These are phyloP conservation scores for Aegilops speltoides DNA, from an alignment of 176 grass and related monocot genomes.

Conservation along the genomic window DNA sequence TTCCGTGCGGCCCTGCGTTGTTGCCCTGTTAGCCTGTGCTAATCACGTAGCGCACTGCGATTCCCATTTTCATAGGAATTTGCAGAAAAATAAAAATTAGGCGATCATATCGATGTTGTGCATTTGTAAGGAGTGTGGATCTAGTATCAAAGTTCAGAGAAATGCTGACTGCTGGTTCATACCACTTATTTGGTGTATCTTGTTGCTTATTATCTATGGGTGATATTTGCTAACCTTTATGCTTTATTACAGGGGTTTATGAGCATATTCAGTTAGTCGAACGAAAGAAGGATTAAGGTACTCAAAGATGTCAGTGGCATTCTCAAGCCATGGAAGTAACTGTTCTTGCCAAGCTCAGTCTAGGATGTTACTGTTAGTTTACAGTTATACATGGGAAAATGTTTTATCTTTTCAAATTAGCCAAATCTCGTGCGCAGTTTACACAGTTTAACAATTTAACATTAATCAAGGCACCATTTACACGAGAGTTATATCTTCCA, in stretches of 20 bases:
- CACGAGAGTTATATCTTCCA: neutral
- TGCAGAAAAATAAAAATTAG: too few species aligned
- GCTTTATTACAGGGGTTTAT: conserved; percentile 49
- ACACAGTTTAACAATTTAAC: neutral
- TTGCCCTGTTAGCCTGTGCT: too few species aligned
- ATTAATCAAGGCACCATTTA: neutral
- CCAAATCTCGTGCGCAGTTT: too few species aligned
- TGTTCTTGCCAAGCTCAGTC: neutral
- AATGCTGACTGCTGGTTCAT: neutral
- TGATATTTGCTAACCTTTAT: neutral
- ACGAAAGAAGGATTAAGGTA: conserved; percentile 47
- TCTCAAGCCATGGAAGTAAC: conserved; percentile 71
- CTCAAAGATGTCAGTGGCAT: conserved; percentile 75
- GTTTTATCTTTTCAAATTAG: too few species aligned
- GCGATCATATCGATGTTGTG: too few species aligned
- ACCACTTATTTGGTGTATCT: neutral
- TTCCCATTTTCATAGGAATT: too few species aligned
- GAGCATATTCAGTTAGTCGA: conserved; percentile 35
- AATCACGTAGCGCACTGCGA: too few species aligned
- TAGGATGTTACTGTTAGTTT: too few species aligned
- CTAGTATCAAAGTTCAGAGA: neutral
- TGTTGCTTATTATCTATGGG: conserved; percentile 2
- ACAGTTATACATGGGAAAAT: too few species aligned
- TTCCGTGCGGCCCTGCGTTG: too few species aligned
- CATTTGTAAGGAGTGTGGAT: too few species aligned